phyloP scores from a whole-genome alignment of 306 rosid species.

The Gastrolobium villosum region DNA sequence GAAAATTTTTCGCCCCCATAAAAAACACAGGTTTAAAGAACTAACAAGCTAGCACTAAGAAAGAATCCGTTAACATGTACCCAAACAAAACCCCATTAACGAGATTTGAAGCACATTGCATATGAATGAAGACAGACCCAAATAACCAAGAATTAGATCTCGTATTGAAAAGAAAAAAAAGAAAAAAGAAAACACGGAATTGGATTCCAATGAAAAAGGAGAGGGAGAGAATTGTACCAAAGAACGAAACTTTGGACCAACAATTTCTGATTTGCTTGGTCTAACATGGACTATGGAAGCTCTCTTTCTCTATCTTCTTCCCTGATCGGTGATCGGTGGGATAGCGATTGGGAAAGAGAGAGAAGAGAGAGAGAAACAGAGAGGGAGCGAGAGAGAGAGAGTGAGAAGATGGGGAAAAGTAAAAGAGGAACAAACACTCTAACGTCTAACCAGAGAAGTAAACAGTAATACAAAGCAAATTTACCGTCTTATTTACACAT shows the following conservation, averaged over 20 bases:
- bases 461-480: background rate
- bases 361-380: background rate
- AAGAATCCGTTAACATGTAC: background rate
- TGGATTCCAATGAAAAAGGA: background rate
- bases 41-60: background rate
- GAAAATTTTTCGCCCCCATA: background rate
- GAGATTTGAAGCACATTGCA: constrained; percentile 2
- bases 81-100: background rate
- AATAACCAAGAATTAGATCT: constrained; percentile 16
- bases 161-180: constrained; percentile 8
- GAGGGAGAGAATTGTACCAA: background rate
- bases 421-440: background rate
- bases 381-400: background rate
- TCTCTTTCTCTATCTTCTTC: background rate
- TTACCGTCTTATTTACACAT: too few species aligned
- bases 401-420: background rate
- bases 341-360: background rate
- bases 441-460: background rate
- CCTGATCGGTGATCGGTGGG: background rate
- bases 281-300: background rate
- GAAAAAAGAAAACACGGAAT: constrained; percentile 1
- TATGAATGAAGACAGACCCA: constrained; percentile 4
- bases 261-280: background rate
- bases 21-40: background rate
- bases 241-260: background rate